Conservation (phyloP, 148 eudicot genomes). For the Diospyros kaki region DNA sequence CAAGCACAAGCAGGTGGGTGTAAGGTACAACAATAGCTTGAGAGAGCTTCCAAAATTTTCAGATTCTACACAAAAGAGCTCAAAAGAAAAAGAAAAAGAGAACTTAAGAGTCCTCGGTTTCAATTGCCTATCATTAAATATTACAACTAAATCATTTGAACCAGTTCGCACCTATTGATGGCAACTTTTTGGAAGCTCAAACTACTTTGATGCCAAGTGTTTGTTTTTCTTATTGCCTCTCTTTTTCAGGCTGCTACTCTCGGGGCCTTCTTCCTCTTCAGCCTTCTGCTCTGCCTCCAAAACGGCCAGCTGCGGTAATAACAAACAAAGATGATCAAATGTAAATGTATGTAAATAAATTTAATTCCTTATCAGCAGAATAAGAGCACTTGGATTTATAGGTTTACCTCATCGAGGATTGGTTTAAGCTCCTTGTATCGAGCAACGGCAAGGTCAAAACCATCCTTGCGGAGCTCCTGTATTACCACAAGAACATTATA, state of each 20-base stretch:
- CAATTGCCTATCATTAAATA: neutral
- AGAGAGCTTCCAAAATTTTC: neutral
- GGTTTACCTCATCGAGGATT: constrained; percentile 81
- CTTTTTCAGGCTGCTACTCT: constrained; percentile 53
- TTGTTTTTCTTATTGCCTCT: constrained; percentile 68
- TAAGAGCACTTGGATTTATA: neutral
- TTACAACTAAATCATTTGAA: constrained; percentile 4
- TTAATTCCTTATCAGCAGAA: neutral
- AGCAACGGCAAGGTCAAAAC: constrained; percentile 92
- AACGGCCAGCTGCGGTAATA: constrained; percentile 54
- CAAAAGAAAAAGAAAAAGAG: neutral
- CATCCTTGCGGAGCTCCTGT: constrained; percentile 96
- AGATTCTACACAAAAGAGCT: neutral
- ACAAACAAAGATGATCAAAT: neutral
- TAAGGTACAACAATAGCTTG: neutral
- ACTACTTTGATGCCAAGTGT: constrained; percentile 39
- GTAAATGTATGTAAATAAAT: neutral
- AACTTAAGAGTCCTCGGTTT: too few relatives aligned
- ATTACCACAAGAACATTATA: neutral
- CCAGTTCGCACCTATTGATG: neutral
- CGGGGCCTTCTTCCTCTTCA: constrained; percentile 81
- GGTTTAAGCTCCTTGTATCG: constrained; percentile 97
- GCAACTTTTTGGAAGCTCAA: neutral
- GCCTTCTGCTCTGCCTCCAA: constrained; percentile 94
- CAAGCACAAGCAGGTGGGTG: neutral